Percentiles rank a stretch among this genome's conserved stretches.
These are phyloP conservation scores for Aspergillus neoniger DNA, from an alignment of 2,329 filamentous ascomycete genomes.

Conservation along the genomic window DNA sequence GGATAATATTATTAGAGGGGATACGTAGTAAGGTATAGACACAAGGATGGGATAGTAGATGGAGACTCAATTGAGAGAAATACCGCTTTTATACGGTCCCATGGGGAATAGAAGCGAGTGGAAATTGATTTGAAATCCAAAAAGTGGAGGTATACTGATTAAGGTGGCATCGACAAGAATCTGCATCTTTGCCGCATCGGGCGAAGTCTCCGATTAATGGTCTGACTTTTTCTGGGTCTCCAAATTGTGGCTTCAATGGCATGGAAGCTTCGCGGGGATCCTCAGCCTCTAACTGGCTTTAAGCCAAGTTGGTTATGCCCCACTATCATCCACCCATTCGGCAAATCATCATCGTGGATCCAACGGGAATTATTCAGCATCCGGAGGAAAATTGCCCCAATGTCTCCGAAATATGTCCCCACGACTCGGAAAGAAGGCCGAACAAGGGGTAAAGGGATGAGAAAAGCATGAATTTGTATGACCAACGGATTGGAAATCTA, in stretches of 20 bases:
- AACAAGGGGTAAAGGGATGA: background rate
- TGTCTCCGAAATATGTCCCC: background rate
- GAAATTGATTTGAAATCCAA: constrained; percentile 2
- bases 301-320: no score
- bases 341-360: background rate
- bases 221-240: background rate
- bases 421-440: background rate
- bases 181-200: background rate
- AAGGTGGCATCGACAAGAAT: background rate
- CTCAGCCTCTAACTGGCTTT: no score
- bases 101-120: background rate
- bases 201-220: background rate
- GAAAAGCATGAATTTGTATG: background rate
- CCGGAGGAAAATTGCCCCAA: background rate
- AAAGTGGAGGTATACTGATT: background rate
- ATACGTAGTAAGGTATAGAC: no score
- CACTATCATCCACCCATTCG: no score
- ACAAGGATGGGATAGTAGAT: background rate
- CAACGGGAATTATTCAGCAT: background rate
- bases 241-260: background rate
- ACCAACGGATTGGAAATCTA: background rate
- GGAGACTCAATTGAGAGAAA: background rate
- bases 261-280: background rate
- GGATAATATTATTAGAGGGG: no score
- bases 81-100: background rate